Evolutionary conservation across 1,284 basidiomycete species (phyloP), one percentile per base, ranked within the genome.

Genomic region (Ceratobasidium papillatum): DNA sequence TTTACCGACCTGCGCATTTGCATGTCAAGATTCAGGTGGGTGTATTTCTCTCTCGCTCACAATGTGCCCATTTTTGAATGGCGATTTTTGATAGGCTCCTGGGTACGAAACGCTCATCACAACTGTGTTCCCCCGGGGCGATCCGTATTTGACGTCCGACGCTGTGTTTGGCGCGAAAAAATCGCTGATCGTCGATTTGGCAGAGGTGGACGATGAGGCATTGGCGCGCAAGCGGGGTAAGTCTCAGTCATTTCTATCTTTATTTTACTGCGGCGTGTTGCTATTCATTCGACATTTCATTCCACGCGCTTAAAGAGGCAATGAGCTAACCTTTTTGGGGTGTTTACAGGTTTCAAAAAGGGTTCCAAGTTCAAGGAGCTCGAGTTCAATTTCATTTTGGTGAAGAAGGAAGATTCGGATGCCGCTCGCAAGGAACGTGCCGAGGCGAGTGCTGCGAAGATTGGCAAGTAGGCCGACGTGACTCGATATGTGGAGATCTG

Each of bases 81-180:
- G 34, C 68, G 25, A 4, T 61, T n/a, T 30, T 25, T 14, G 43
- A 30, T 71, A 78, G 76, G 90, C 87, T 0, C 85, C 87, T 7
- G 93, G 93, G 30, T 94, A 86, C 80, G 90, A 89, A 80, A 89
- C 87, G 74, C 87, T 96, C 51, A 84, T 86, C 25, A 95, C 94
- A 0, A 88, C 93, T 0, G 80, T 94, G 12, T 96, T 93, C 81
- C 89, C 91, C 25, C 87, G 90, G 74, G 90, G 88, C 19, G 92
- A 94, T 78, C 81, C 84, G 2, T 94, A 87, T 78, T 78, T 94
- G 19, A 81, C 82, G 14, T 92, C 87, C 75, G 94, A 94, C 79
- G 84, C 86, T 2, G 93, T 94, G 1, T 95, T 95, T 80, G 93
- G 93, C 14, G 92, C 92, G 14, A 93, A 91, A 81, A 86, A 86